phyloP scores from a whole-genome alignment of 768 basidiomycete genomes.

The Roridomyces roridus region DNA sequence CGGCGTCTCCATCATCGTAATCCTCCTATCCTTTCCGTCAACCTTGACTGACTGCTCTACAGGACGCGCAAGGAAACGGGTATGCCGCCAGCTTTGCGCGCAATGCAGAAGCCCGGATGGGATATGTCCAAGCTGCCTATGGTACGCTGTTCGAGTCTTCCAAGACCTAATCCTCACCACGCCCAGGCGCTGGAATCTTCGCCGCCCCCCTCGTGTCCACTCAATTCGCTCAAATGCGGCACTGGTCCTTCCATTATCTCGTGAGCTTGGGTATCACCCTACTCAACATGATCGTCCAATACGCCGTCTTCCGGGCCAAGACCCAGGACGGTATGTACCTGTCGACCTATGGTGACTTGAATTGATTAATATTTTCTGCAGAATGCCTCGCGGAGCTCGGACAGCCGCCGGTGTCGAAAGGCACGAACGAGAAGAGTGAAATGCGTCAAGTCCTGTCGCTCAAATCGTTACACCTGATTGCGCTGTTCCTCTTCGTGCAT shows the following conservation, averaged over 20 bases:
- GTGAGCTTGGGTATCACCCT: constrained; percentile 58
- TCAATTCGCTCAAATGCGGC: constrained; percentile 55
- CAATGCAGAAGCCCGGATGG: constrained; percentile 54
- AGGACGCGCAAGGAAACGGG: constrained; percentile 63
- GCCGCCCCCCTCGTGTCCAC: constrained; percentile 71
- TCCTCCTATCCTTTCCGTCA: not conserved
- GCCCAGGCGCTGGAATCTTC: constrained; percentile 48
- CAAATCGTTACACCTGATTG: constrained; percentile 48
- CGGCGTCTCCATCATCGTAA: constrained; percentile 54
- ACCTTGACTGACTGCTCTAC: not conserved
- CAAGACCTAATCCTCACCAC: not conserved
- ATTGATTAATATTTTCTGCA: not conserved
- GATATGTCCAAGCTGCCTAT: constrained; percentile 50
- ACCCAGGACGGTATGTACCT: constrained; percentile 35
- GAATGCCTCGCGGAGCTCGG: constrained; percentile 27
- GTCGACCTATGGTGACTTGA: too few species aligned
- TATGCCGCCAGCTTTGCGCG: constrained; percentile 54
- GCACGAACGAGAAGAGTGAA: constrained; percentile 32
- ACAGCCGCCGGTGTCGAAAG: constrained; percentile 29
- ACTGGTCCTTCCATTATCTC: constrained; percentile 72
- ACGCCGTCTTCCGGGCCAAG: constrained; percentile 35
- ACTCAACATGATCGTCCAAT: constrained; percentile 36
- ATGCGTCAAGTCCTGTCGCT: constrained; percentile 52
- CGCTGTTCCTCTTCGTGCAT: constrained; percentile 51
- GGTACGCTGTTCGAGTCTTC: constrained; percentile 2